Evolutionary conservation across 192 early-diverging fungal genomes (phyloP).

Genomic region (Spizellomyces punctatus): DNA sequence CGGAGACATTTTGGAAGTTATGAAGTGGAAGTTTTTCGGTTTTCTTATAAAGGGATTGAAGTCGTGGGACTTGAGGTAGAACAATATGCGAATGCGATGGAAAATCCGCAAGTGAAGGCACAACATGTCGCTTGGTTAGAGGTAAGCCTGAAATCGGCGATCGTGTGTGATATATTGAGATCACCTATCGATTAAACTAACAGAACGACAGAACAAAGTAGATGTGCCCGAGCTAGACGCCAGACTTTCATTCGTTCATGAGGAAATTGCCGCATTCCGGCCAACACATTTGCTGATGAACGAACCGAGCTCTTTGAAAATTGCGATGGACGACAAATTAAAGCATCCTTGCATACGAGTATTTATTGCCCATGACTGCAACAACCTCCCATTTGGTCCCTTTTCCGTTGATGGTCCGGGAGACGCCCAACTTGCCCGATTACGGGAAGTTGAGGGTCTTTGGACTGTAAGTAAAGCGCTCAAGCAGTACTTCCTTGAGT

Average conservation of each 20-base stretch:
- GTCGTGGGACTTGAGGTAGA: constrained; percentile 27
- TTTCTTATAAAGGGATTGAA: constrained; percentile 15
- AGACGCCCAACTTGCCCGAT: constrained; percentile 14
- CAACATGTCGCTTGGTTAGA: constrained; percentile 15
- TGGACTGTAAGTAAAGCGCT: constrained; percentile 34
- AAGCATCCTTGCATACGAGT: constrained; percentile 6
- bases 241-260: constrained; percentile 10
- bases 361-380: constrained; percentile 29
- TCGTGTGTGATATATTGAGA: not conserved
- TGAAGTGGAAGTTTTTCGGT: constrained; percentile 7
- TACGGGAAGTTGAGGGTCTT: constrained; percentile 25
- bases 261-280: constrained; percentile 11
- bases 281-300: constrained; percentile 32
- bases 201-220: not conserved
- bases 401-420: constrained; percentile 6
- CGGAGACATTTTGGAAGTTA: no score
- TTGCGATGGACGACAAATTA: constrained; percentile 22
- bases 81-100: not conserved
- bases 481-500: constrained; percentile 16
- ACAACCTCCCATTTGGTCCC: constrained; percentile 34
- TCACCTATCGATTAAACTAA: not conserved
- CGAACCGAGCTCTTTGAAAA: constrained; percentile 26
- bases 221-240: constrained; percentile 7
- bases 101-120: constrained; percentile 1
- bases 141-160: not conserved